Percentiles rank a stretch among this genome's conserved stretches.
Conservation (phyloP, 2,329 filamentous ascomycete genomes). For the Colletotrichum melonis region DNA sequence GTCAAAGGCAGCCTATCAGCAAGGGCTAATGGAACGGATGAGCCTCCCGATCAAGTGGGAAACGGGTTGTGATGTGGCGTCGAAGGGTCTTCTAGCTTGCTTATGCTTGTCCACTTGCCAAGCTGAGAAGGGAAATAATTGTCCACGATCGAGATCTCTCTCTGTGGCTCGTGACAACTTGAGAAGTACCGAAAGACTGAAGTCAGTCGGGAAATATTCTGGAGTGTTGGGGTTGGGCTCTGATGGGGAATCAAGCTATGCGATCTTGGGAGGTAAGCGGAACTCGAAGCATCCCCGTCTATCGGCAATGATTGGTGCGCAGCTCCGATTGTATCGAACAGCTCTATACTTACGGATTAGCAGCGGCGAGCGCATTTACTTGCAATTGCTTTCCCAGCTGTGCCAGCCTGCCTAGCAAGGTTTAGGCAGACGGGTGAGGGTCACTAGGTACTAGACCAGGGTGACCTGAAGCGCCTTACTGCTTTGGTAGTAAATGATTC, state of each 20-base stretch:
- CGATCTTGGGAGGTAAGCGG: background rate
- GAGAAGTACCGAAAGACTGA: background rate
- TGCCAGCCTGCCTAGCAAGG: too few species aligned
- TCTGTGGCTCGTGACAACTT: conserved; percentile 22
- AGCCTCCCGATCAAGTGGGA: conserved; percentile 16
- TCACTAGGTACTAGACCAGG: too few species aligned
- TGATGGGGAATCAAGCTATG: too few species aligned
- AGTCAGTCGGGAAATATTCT: background rate
- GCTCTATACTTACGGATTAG: too few species aligned
- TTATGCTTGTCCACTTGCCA: conserved; percentile 20
- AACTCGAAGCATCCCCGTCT: background rate
- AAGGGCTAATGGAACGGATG: conserved; percentile 7
- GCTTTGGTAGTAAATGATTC: background rate
- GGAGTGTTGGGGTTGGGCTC: background rate
- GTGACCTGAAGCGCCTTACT: background rate
- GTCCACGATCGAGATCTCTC: conserved; percentile 30
- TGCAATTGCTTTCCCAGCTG: too few species aligned
- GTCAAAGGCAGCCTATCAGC: background rate
- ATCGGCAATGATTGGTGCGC: background rate
- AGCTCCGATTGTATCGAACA: background rate
- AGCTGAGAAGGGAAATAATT: conserved; percentile 28
- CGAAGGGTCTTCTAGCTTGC: conserved; percentile 15
- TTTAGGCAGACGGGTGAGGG: too few species aligned
- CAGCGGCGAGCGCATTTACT: too few species aligned
- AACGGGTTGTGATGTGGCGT: conserved; percentile 19